A percentile compares a stretch with the other conserved stretches of the same genome.
phyloP scores from a whole-genome alignment of 371 early-diverging fungal genomes.

The Parasitella parasitica region DNA sequence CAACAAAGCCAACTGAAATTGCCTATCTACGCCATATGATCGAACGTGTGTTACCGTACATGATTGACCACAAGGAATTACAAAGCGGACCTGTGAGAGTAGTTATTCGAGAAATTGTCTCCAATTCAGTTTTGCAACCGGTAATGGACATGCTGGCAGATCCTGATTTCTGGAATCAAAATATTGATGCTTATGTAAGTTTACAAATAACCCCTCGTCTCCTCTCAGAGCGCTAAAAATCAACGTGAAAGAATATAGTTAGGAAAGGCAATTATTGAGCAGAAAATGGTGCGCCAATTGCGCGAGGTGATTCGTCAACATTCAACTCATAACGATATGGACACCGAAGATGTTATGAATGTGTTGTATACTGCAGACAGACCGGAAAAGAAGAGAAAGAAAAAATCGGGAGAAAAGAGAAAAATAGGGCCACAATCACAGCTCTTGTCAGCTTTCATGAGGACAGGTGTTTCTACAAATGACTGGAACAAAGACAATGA shows the following conservation, averaged over 20 bases:
- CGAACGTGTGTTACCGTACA: slow-evolving; percentile 61
- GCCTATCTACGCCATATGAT: slow-evolving; percentile 69
- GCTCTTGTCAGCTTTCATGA: slow-evolving; percentile 27
- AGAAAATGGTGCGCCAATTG: slow-evolving; percentile 71
- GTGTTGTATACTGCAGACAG: background rate
- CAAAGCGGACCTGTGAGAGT: slow-evolving; percentile 57
- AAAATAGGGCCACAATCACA: slow-evolving; percentile 18
- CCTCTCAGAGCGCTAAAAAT: background rate
- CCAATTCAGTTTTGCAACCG: slow-evolving; percentile 71
- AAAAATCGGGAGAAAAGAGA: background rate
- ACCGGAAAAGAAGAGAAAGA: background rate
- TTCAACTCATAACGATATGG: slow-evolving; percentile 45
- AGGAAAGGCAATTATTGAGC: slow-evolving; percentile 64
- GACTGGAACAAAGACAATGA: background rate
- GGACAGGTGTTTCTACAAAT: slow-evolving; percentile 20
- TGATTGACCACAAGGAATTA: slow-evolving; percentile 57
- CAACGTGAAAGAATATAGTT: slow-evolving; percentile 29
- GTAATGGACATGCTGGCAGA: slow-evolving; percentile 71
- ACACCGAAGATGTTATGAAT: slow-evolving; percentile 22
- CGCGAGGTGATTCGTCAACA: slow-evolving; percentile 73
- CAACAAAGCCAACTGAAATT: slow-evolving; percentile 52
- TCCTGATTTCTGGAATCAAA: slow-evolving; percentile 85
- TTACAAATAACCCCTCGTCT: background rate
- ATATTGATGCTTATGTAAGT: slow-evolving; percentile 60
- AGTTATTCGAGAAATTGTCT: slow-evolving; percentile 75